Evolutionary conservation across 1,284 basidiomycete genomes (phyloP).

Genomic region (Schizopora paradoxa): DNA sequence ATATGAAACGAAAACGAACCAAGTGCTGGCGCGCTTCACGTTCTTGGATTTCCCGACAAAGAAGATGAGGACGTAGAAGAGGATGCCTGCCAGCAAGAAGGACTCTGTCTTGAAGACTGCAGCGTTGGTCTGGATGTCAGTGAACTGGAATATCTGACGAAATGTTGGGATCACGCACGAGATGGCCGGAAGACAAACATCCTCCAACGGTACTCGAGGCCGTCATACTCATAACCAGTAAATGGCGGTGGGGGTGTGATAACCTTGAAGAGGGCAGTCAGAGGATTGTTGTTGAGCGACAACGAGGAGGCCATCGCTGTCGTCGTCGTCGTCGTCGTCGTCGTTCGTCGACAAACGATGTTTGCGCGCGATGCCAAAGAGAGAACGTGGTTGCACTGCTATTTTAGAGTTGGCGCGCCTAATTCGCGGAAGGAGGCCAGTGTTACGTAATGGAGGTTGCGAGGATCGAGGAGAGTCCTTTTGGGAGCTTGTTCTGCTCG

Average conservation of each 20-base stretch:
- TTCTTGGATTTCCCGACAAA: conserved; percentile 54
- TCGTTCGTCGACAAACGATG: conserved; percentile 2
- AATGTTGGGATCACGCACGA: conserved; percentile 36
- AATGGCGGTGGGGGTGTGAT: conserved; percentile 45
- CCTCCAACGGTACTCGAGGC: conserved; percentile 67
- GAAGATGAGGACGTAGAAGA: conserved; percentile 49
- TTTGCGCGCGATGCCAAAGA: no score
- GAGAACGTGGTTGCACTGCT: no score
- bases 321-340: background rate
- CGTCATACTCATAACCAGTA: conserved; percentile 44
- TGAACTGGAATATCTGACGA: background rate
- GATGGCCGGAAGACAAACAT: conserved; percentile 77
- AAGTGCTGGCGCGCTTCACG: conserved; percentile 47
- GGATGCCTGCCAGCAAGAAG: conserved; percentile 45
- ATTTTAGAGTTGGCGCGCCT: no score
- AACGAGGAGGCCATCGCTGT: conserved; percentile 1
- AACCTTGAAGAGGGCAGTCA: conserved; percentile 38
- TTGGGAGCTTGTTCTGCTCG: no score
- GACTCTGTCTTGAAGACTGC: conserved; percentile 62
- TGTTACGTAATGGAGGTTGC: no score
- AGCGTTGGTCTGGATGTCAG: background rate
- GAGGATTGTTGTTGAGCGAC: conserved; percentile 22
- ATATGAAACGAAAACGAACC: conserved; percentile 33
- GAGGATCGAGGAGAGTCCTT: no score
- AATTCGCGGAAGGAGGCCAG: no score